A percentile compares a stretch with the other conserved stretches of the same genome.
Evolutionary conservation across 2,329 filamentous ascomycete species (phyloP).

Genomic region (Phialophora tarda): DNA sequence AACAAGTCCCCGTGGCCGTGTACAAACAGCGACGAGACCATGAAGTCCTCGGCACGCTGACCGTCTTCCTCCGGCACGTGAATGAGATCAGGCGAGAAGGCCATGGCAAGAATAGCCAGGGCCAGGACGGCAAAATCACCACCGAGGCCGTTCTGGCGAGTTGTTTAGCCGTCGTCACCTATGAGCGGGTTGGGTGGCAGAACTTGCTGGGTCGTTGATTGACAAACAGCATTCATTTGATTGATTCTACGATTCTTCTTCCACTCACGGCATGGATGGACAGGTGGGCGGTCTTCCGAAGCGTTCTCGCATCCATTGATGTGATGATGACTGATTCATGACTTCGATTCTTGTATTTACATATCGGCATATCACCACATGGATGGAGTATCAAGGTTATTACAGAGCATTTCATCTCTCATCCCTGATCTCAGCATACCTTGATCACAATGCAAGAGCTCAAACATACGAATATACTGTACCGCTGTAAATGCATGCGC

Average conservation of each 20-base stretch:
- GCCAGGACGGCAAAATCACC: neutral
- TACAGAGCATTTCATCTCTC: too few relatives aligned
- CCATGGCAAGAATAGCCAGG: neutral
- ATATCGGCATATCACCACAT: neutral
- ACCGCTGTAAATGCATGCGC: too few relatives aligned
- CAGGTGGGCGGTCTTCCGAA: neutral
- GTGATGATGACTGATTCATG: neutral
- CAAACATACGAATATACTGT: too few relatives aligned
- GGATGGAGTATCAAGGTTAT: too few relatives aligned
- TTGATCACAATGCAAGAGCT: too few relatives aligned
- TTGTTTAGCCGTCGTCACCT: constrained; percentile 27
- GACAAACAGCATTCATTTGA: neutral
- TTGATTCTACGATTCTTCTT: neutral
- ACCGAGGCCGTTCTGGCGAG: constrained; percentile 26
- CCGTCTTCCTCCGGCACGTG: constrained; percentile 18
- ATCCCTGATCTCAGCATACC: too few relatives aligned
- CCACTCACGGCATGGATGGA: neutral
- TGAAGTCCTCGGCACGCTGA: constrained; percentile 22
- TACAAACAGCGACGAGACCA: constrained; percentile 33
- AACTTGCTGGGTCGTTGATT: constrained; percentile 25
- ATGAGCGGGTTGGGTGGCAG: constrained; percentile 31
- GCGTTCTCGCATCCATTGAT: neutral
- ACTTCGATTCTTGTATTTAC: neutral
- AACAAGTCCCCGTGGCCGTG: constrained; percentile 21
- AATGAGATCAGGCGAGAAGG: neutral